Conservation (phyloP, 2,329 filamentous ascomycete genomes). For the Cryphonectria carpinicola region DNA sequence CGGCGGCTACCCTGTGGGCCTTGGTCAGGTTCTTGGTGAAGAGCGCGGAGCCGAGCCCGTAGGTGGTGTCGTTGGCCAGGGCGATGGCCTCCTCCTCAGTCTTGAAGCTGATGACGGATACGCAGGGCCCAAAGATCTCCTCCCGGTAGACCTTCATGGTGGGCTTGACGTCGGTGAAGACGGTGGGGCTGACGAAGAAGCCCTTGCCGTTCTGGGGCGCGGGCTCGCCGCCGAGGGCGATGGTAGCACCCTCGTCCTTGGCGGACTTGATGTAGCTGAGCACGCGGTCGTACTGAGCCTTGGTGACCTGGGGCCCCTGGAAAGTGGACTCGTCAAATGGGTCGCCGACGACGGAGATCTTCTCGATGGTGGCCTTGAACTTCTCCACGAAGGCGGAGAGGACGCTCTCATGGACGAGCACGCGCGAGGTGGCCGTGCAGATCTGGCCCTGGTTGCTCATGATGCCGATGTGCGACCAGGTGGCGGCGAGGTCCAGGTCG, state of each 20-base stretch:
- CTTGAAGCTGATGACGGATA: conserved; percentile 40
- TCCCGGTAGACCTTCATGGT: conserved; percentile 42
- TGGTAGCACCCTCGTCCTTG: conserved; percentile 67
- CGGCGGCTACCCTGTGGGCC: conserved; percentile 51
- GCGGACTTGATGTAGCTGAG: conserved; percentile 68
- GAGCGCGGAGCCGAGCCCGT: conserved; percentile 61
- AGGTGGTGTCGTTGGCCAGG: conserved; percentile 51
- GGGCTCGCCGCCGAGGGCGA: conserved; percentile 62
- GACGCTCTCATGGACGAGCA: conserved; percentile 61
- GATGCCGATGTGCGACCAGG: conserved; percentile 49
- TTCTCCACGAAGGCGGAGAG: conserved; percentile 64
- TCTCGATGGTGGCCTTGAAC: conserved; percentile 63
- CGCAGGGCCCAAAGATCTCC: conserved; percentile 44
- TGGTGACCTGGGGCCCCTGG: conserved; percentile 72
- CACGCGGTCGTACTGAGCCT: conserved; percentile 68
- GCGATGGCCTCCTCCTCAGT: conserved; percentile 43
- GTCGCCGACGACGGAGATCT: conserved; percentile 65
- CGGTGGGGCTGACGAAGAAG: conserved; percentile 42
- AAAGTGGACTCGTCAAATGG: conserved; percentile 69
- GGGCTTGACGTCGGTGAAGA: conserved; percentile 42
- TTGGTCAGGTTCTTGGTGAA: conserved; percentile 60
- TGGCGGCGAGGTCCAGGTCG: conserved; percentile 66
- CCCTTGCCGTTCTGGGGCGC: conserved; percentile 56
- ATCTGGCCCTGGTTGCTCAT: conserved; percentile 65
- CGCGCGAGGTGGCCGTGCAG: conserved; percentile 63